Base-by-base conservation (phyloP, 2,329 filamentous ascomycete genomes). In the Fusarium heterosporum region DNA sequence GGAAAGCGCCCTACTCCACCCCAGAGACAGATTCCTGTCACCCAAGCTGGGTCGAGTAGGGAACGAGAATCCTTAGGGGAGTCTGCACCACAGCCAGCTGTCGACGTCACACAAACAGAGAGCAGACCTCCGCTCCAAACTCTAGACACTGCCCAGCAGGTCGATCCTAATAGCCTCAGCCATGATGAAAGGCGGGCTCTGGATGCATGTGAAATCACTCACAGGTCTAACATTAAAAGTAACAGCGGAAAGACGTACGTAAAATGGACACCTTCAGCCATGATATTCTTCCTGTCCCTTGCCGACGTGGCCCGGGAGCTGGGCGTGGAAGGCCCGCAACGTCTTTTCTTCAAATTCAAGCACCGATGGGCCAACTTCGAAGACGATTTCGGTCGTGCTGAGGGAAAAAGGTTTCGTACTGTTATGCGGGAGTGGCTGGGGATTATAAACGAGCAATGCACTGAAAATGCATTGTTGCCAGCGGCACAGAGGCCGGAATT, bases 241-340 rank as follows among this genome's bases (percentile, higher is more conserved):
- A 11, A 34, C 11, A 55, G 30, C 13, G 22, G 22, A 5, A 17
- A 26, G 6, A 16, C 13, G n/a, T 41, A 42, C 17, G 11, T 4
- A 8, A 12, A 13, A 11, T 48, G 47, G 54, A 14, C 6, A 7
- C 54, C 28, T 3, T 32, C 34, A 19, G 16, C 16, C 10, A 17
- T 17, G 9, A 25, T 64, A 32, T 62, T 64, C 30, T n/a, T 39
- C 9, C 57, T 48, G 45, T 48, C 61, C 8, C 51, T 64, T 28
- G n/a, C 12, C 6, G 22, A 11, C 16, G 26, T 64, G 10, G 32
- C 43, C 4, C 2, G 5, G 3, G 41, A 34, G 28, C n/a, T 56
- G 28, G 46, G 46, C 4, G 26, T 64, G 19, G 14, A 28, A 8
- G 14, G 17, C 14, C 12, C n/a, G 29, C 11, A 12, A 16, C 39